Conservation (phyloP, 106 monocot genomes). For the Dendrobium huoshanense region DNA sequence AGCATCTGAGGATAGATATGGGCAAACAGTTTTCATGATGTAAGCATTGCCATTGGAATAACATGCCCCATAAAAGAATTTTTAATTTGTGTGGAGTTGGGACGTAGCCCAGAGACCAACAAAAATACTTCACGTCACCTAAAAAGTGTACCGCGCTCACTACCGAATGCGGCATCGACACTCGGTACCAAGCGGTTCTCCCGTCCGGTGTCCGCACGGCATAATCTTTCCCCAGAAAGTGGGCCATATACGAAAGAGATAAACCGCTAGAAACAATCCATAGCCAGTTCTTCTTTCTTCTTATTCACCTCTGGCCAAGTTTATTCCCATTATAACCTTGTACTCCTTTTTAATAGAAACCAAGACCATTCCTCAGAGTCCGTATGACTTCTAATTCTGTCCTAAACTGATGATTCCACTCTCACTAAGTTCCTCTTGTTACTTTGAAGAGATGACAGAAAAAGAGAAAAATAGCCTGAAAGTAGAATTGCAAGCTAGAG, state of each 20-base stretch:
- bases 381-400: slow-evolving; percentile 4
- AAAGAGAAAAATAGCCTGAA: neutral
- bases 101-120: no score
- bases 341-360: slow-evolving; percentile 27
- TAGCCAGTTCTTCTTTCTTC: neutral
- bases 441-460: slow-evolving; percentile 8
- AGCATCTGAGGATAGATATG: slow-evolving; percentile 24
- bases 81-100: no score
- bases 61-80: slow-evolving; percentile 1
- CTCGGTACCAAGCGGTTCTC: no score
- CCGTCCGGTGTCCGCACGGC: no score
- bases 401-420: neutral
- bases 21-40: slow-evolving; percentile 25
- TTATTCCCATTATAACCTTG: slow-evolving; percentile 7
- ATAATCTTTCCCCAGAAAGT: slow-evolving; percentile 17
- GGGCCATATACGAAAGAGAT: slow-evolving; percentile 8
- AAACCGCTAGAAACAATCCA: no score
- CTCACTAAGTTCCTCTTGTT: neutral
- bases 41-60: slow-evolving; percentile 18
- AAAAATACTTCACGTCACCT: no score
- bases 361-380: slow-evolving; percentile 6
- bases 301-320: neutral
- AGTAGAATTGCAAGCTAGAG: no score
- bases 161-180: no score
- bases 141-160: no score